These are phyloP conservation scores for thale cress (Arabidopsis thaliana) DNA, from an alignment of 345 rosid species.

Conservation along the genomic window TAIR10.1 NC_003070.9:4708001-4708500, in stretches of 20 bases:
- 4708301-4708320: not conserved
- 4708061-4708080: not conserved
- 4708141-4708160: not conserved
- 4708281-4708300: not conserved
- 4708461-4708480: not conserved
- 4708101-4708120: not conserved
- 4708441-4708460: slow-evolving; percentile 7
- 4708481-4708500: slow-evolving; percentile 32
- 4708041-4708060: too few relatives aligned
- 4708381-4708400: slow-evolving; percentile 11
- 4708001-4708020: too few relatives aligned
- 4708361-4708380: slow-evolving; percentile 10
- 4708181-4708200: not conserved
- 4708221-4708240: not conserved
- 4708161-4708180: too few relatives aligned
- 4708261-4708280: not conserved
- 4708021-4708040: too few relatives aligned
- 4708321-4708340: not conserved
- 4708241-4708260: not conserved
- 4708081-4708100: too few relatives aligned
- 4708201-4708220: not conserved
- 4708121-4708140: not conserved
- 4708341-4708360: not conserved
- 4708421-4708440: not conserved
- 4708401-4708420: not conserved